Percentiles rank a stretch among this genome's conserved stretches.
Conservation (phyloP, 2,329 filamentous ascomycete species). For the Pseudogymnoascus sp. region DNA sequence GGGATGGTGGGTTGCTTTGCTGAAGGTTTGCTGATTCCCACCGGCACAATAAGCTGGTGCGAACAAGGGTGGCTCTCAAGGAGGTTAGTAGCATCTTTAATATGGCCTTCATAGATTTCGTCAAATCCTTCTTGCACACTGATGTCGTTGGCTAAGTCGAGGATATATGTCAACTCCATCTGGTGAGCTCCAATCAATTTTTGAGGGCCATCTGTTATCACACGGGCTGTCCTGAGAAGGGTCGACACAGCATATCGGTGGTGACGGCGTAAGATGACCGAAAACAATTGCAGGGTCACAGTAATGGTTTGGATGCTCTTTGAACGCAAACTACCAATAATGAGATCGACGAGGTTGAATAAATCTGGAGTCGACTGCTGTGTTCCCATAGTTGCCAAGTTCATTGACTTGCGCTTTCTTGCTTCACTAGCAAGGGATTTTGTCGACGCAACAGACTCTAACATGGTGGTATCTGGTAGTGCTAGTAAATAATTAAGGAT, state of each 20-base stretch:
- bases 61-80: constrained; percentile 70
- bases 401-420: constrained; percentile 79
- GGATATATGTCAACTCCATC: constrained; percentile 64
- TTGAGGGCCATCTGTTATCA: constrained; percentile 44
- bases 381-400: constrained; percentile 72
- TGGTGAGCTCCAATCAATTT: constrained; percentile 68
- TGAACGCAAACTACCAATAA: constrained; percentile 77
- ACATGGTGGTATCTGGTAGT: constrained; percentile 51
- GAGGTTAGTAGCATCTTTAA: constrained; percentile 61
- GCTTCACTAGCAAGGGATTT: constrained; percentile 47
- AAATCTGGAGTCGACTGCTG: constrained; percentile 72
- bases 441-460: constrained; percentile 36
- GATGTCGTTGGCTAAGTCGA: constrained; percentile 58
- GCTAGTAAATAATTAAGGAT: constrained; percentile 89
- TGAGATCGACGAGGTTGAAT: constrained; percentile 88
- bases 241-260: constrained; percentile 78
- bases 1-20: constrained; percentile 48
- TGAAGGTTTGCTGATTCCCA: constrained; percentile 50
- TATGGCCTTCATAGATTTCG: constrained; percentile 61
- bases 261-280: constrained; percentile 77
- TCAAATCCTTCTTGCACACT: constrained; percentile 64
- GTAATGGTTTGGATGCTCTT: constrained; percentile 81
- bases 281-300: constrained; percentile 79
- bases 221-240: constrained; percentile 58
- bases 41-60: constrained; percentile 56